Conservation (phyloP, 805 yeast species). For the Saccharomycopsis sp. region DNA sequence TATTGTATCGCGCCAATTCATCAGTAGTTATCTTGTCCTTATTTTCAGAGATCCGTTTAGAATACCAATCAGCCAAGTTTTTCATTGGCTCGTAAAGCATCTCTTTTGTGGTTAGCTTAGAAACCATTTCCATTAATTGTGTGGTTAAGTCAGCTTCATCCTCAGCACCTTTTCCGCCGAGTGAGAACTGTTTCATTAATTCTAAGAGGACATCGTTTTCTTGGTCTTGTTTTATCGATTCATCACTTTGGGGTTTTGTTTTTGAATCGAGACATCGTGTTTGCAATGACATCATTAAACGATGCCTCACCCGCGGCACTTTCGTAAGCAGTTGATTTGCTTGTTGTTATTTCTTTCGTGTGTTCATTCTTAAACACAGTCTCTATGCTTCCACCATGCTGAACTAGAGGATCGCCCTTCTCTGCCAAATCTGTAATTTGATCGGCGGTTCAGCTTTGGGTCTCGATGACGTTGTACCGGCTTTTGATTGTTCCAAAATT, state of each 20-base stretch:
- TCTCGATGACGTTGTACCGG: background rate
- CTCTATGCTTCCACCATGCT: slow-evolving; percentile 23
- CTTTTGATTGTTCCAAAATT: slow-evolving; percentile 4
- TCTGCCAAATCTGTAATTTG: slow-evolving; percentile 25
- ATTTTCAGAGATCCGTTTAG: slow-evolving; percentile 58
- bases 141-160: slow-evolving; percentile 61
- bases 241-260: slow-evolving; percentile 68
- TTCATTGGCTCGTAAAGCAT: slow-evolving; percentile 84
- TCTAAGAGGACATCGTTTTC: slow-evolving; percentile 51
- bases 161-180: slow-evolving; percentile 32
- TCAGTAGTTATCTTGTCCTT: slow-evolving; percentile 36
- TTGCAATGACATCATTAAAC: slow-evolving; percentile 70
- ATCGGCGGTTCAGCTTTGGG: slow-evolving; percentile 5
- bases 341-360: slow-evolving; percentile 20
- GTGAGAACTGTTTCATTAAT: slow-evolving; percentile 32
- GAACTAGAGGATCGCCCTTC: slow-evolving; percentile 24
- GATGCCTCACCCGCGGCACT: slow-evolving; percentile 23
- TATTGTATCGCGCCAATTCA: slow-evolving; percentile 46
- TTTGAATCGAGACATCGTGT: slow-evolving; percentile 73
- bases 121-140: slow-evolving; percentile 64
- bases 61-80: slow-evolving; percentile 68
- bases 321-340: background rate
- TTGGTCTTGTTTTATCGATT: slow-evolving; percentile 43
- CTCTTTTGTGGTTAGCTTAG: slow-evolving; percentile 76
- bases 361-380: slow-evolving; percentile 25